Evolutionary conservation across 768 basidiomycete species (phyloP).

Genomic region (Dentipellis sp.): DNA sequence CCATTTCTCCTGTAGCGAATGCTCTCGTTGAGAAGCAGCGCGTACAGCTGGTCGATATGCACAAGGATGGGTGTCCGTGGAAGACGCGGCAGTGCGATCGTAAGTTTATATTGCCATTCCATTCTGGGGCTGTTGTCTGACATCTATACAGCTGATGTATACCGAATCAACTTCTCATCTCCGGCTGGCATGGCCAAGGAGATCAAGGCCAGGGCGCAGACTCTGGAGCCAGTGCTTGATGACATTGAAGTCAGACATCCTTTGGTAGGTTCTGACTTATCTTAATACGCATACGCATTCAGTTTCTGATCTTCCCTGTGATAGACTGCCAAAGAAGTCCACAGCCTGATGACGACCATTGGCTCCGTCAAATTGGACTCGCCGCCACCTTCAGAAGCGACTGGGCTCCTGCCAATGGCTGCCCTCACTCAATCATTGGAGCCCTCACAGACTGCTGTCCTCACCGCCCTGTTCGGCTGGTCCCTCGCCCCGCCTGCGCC

Average conservation of each 20-base stretch:
- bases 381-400: conserved; percentile 19
- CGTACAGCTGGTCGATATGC: conserved; percentile 50
- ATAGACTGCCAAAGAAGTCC: conserved; percentile 52
- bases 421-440: conserved; percentile 4
- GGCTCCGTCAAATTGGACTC: conserved; percentile 16
- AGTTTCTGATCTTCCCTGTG: conserved; percentile 2
- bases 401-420: conserved; percentile 5
- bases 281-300: not conserved
- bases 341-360: conserved; percentile 40
- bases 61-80: conserved; percentile 84
- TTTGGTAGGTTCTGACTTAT: conserved; percentile 36
- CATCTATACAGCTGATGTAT: not conserved
- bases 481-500: conserved; percentile 23
- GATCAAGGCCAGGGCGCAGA: conserved; percentile 44
- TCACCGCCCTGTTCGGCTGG: conserved; percentile 44
- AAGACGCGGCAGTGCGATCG: conserved; percentile 72
- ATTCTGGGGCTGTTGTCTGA: not conserved
- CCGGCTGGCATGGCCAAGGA: conserved; percentile 55
- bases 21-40: conserved; percentile 69
- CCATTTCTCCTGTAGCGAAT: conserved; percentile 36
- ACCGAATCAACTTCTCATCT: conserved; percentile 58
- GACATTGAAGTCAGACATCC: conserved; percentile 62
- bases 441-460: conserved; percentile 29
- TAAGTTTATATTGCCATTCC: conserved; percentile 25
- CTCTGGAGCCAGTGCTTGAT: conserved; percentile 43